Base-by-base conservation (phyloP, 1,284 basidiomycete genomes). In the Vanrija sp. region DNA sequence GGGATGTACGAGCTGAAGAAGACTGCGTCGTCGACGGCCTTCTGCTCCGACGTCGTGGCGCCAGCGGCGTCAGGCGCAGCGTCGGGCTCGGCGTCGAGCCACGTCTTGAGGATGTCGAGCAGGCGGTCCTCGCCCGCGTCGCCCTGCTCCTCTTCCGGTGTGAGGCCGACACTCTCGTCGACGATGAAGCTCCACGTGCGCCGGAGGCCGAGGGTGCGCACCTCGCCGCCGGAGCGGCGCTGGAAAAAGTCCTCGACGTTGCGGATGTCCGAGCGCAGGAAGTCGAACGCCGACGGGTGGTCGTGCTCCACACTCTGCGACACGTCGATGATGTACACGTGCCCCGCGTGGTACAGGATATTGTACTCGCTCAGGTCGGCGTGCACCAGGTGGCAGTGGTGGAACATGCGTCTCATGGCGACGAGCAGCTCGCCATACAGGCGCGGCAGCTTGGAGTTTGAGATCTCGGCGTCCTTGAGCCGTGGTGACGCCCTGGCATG, bases 321-420 rank as follows among this genome's bases (percentile, higher is more conserved):
- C 58, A 99, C 96, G 73, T 99, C 96, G 77, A 99, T 98, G 69
- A 98, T 89, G 78, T 85, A 94, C 15, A 97, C 82, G 69, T 94
- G 90, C 1, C 64, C 67, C 14, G 78, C 62, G 67, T 84, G 83
- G 57, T 81, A 81, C 68, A 99, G 82, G 62, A 99, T 87, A 73
- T 99, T 99, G 83, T 98, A 99, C 76, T 99, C 96, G 58, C 89
- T 93, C 56, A 99, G 80, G 80, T 99, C 96, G 54, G 96, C 96
- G 67, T 99, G 96, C 0, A 99, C 95, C 52, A 99, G 85, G 57
- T 86, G 87, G 82, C 96, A 98, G 38, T 82, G 80, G 64, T 91
- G 88, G 76, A 88, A 99, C 81, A 98, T 88, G 58, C 81, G 83
- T 56, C 95, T 85, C 51, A 94, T 82, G 54, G 83, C 84, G 61